Evolutionary conservation across 495 filamentous ascomycete species (phyloP).

Genomic region (Parachaetomium inaequale): DNA sequence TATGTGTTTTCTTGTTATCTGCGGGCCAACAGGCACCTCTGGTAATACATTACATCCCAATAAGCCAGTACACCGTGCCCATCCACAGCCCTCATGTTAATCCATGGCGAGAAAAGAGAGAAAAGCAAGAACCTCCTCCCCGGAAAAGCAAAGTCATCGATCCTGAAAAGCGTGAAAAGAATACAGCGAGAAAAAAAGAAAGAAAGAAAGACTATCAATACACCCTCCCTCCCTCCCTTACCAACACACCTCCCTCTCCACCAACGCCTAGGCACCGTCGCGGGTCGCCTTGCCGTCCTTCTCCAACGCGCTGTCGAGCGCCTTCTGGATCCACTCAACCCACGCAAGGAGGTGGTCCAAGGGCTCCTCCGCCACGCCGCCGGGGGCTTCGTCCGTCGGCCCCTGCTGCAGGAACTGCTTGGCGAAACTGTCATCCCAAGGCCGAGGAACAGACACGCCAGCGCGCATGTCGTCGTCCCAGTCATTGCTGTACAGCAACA

Average conservation of each 20-base stretch:
- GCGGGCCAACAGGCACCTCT: background rate
- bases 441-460: slow-evolving; percentile 6
- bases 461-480: slow-evolving; percentile 23
- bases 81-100: background rate
- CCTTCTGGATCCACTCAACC: slow-evolving; percentile 21
- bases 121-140: too few species aligned
- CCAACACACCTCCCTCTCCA: background rate
- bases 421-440: slow-evolving; percentile 19
- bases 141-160: background rate
- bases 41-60: background rate
- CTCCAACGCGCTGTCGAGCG: slow-evolving; percentile 12
- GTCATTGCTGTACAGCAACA: slow-evolving; percentile 15
- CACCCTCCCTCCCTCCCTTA: background rate
- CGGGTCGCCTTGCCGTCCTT: background rate
- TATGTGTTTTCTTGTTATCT: background rate
- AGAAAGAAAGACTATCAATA: background rate
- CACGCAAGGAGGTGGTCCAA: slow-evolving; percentile 21
- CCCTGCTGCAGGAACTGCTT: slow-evolving; percentile 13
- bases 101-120: background rate
- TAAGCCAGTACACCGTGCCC: background rate
- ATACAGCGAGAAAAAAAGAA: background rate
- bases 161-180: background rate
- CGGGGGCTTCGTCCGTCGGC: background rate
- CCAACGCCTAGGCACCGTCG: background rate
- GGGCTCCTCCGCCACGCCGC: background rate